Evolutionary conservation across 441 rosid species (phyloP).

Genomic region (Rhodomyrtus psidioides): DNA sequence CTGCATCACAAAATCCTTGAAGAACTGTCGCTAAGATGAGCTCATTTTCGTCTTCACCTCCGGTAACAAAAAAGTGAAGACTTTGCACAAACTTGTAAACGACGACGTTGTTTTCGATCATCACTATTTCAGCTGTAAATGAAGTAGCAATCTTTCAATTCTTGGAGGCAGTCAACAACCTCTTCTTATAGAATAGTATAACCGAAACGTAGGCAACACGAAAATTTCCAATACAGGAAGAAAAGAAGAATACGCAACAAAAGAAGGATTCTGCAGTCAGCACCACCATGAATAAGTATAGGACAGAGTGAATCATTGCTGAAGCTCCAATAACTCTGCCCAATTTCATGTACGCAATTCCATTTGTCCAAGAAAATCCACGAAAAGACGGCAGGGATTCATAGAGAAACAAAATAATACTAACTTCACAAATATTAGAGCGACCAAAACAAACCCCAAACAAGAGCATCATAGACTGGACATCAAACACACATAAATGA

Average conservation of each 20-base stretch:
- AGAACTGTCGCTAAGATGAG: slow-evolving; percentile 71
- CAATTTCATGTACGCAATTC: not conserved
- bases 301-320: not conserved
- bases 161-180: not conserved
- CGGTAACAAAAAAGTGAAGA: slow-evolving; percentile 86
- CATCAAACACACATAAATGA: not conserved
- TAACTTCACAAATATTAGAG: not conserved
- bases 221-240: not conserved
- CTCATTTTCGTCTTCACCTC: slow-evolving; percentile 91
- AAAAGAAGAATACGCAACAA: not conserved
- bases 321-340: not conserved
- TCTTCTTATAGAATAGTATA: not conserved
- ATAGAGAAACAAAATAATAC: not conserved
- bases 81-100: slow-evolving; percentile 87
- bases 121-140: slow-evolving; percentile 70
- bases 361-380: not conserved
- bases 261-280: not conserved
- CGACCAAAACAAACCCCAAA: not conserved
- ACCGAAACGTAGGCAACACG: not conserved
- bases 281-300: not conserved
- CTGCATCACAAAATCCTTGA: slow-evolving; percentile 88
- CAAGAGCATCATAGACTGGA: not conserved
- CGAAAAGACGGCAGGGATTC: not conserved
- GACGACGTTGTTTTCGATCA: slow-evolving; percentile 59
- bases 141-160: not conserved